Conservation (phyloP, 345 rosid species). For the Linum trigynum region DNA sequence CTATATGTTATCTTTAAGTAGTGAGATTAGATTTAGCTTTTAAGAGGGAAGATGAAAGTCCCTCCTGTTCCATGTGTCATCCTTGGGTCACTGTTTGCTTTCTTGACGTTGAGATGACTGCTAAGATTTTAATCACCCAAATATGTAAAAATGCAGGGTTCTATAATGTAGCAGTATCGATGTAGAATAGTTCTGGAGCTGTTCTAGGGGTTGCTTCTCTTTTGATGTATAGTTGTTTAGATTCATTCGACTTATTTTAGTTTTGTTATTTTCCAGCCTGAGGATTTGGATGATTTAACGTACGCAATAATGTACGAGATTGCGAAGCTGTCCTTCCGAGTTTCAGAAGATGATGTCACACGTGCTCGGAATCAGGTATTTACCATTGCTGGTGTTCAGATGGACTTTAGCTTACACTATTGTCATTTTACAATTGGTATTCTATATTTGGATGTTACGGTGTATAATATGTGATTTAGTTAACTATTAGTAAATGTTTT, state of each 20-base stretch:
- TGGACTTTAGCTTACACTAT: not conserved
- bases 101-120: not conserved
- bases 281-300: constrained; percentile 84
- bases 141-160: not conserved
- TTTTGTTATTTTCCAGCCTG: constrained; percentile 37
- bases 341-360: constrained; percentile 88
- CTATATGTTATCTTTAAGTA: not conserved
- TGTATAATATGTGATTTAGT: too few relatives aligned
- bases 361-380: constrained; percentile 96
- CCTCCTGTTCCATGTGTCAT: not conserved
- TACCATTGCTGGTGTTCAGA: not conserved
- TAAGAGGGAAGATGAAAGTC: not conserved
- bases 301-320: constrained; percentile 88
- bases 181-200: not conserved
- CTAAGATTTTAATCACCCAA: not conserved
- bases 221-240: not conserved
- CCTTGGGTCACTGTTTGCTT: not conserved
- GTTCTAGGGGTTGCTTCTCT: not conserved
- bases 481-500: too few relatives aligned
- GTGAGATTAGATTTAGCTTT: not conserved
- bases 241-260: not conserved
- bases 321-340: constrained; percentile 73
- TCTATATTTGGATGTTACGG: too few relatives aligned
- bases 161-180: too few relatives aligned
- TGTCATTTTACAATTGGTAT: too few relatives aligned